Evolutionary conservation across 2,329 filamentous ascomycete species (phyloP).

Genomic region (Aspergillus sp.): DNA sequence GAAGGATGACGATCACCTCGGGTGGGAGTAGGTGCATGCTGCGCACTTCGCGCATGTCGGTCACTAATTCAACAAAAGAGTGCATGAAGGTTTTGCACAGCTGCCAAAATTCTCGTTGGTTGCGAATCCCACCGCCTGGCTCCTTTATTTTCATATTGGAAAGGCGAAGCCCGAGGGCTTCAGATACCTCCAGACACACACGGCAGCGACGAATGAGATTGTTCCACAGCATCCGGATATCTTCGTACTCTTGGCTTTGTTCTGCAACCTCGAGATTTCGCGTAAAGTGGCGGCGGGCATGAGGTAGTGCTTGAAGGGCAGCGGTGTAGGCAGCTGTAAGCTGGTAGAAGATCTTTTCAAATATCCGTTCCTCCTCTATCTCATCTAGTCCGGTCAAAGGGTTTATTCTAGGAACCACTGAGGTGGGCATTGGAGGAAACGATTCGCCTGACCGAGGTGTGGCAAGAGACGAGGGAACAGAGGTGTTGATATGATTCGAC

Average conservation of each 20-base stretch:
- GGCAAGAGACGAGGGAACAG: conserved; percentile 48
- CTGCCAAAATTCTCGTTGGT: conserved; percentile 62
- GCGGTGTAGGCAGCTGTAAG: conserved; percentile 72
- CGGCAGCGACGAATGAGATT: conserved; percentile 70
- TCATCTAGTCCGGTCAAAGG: conserved; percentile 62
- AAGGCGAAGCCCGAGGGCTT: conserved; percentile 70
- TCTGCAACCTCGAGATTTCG: conserved; percentile 64
- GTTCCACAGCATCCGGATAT: conserved; percentile 66
- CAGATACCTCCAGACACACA: conserved; percentile 69
- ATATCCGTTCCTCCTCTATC: conserved; percentile 74
- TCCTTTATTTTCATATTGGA: conserved; percentile 83
- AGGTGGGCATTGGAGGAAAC: conserved; percentile 56
- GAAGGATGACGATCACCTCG: conserved; percentile 72
- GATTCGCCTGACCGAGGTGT: conserved; percentile 83
- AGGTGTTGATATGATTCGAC: conserved; percentile 52
- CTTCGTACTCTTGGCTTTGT: conserved; percentile 59
- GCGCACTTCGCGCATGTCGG: conserved; percentile 47
- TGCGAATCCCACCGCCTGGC: conserved; percentile 64
- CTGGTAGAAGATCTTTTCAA: conserved; percentile 78
- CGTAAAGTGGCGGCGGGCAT: conserved; percentile 66
- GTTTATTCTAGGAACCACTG: conserved; percentile 51
- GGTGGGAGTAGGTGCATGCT: conserved; percentile 53
- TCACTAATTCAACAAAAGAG: conserved; percentile 49
- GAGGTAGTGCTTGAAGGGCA: conserved; percentile 69
- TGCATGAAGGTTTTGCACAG: conserved; percentile 65